Percentiles rank a stretch among this genome's conserved stretches.
Conservation (phyloP, 768 basidiomycete species). For the Mycena rosella region DNA sequence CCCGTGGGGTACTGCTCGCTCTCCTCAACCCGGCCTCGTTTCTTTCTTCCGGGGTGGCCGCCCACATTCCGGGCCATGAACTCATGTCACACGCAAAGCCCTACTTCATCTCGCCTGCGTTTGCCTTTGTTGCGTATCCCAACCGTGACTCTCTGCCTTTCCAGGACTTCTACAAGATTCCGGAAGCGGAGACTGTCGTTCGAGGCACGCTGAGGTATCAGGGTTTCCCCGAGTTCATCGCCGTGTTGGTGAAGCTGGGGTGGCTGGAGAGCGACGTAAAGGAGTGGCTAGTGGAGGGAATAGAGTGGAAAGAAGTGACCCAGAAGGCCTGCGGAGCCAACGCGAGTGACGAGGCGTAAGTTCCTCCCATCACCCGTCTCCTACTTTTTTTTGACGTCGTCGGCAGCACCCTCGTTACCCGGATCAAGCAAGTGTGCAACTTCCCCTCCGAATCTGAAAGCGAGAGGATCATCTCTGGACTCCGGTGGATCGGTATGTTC, state of each 20-base stretch:
- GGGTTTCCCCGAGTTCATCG: constrained; percentile 97
- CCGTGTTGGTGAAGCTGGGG: constrained; percentile 86
- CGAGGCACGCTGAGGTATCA: constrained; percentile 96
- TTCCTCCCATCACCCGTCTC: not conserved
- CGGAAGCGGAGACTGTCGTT: constrained; percentile 92
- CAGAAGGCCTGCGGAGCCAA: constrained; percentile 79
- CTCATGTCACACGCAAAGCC: constrained; percentile 94
- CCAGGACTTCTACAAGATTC: constrained; percentile 92
- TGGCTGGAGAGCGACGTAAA: constrained; percentile 84
- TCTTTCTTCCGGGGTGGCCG: constrained; percentile 72
- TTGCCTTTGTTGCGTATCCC: constrained; percentile 96
- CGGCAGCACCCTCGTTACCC: constrained; percentile 76
- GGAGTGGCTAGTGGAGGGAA: constrained; percentile 79
- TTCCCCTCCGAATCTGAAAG: constrained; percentile 82
- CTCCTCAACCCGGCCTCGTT: constrained; percentile 92
- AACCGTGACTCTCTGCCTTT: constrained; percentile 95
- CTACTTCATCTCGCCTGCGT: constrained; percentile 95
- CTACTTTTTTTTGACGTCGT: constrained; percentile 28
- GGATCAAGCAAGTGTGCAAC: constrained; percentile 74
- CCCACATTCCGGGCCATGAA: constrained; percentile 79
- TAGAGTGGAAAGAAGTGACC: constrained; percentile 89
- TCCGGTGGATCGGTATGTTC: constrained; percentile 96
- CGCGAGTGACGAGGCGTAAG: constrained; percentile 76
- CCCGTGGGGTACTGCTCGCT: constrained; percentile 94
- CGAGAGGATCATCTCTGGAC: constrained; percentile 86